Base-by-base conservation (phyloP, 2,329 filamentous ascomycete species). In the Monascus ruber region DNA sequence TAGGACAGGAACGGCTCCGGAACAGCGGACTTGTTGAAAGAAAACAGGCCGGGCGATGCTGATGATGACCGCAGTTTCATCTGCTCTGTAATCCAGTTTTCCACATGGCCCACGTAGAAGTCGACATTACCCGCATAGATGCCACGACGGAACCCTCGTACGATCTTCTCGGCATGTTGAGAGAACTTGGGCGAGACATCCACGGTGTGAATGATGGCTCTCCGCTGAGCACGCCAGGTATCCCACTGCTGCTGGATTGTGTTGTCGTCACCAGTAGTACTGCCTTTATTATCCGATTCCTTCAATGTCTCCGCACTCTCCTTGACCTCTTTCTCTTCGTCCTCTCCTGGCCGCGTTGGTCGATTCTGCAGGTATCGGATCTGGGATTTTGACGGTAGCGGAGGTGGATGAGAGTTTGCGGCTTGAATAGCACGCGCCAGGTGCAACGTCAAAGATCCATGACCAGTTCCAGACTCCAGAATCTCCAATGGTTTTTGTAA, bases 401-500 rank as follows among this genome's bases (percentile, higher is more conserved):
- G 52, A 0, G 72, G 70, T 5, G 72, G 63, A 3, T 68, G 61
- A 2, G 74, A 64, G 52, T 88, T 88, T 11, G 77, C 81, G 34
- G 76, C 83, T 54, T 88, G 81, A 34, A 91, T 76, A 2, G 83
- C 83, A 38, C 83, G 74, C 26, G 83, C 79, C 24, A 91, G 69
- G 53, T 88, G 76, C 4, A 91, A 62, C 0, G 84, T 89, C 42
- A 91, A 62, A 28, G 81, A 79, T 42, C 85, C 85, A 68, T 88
- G 83, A n/a, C 85, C 85, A 3, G 85, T 91, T 10, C 85, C 85
- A 35, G 84, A 84, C 61, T 91, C 85, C 38, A 91, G 78, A 34
- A 91, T 83, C 54, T 89, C 82, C 8, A 88, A 59, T 0, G 71
- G 74, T 6, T 66, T 59, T 31, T 49, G 45, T 17, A 17, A 17